phyloP scores from a whole-genome alignment of 345 rosid genomes.

The Eucalyptus melliodora region DNA sequence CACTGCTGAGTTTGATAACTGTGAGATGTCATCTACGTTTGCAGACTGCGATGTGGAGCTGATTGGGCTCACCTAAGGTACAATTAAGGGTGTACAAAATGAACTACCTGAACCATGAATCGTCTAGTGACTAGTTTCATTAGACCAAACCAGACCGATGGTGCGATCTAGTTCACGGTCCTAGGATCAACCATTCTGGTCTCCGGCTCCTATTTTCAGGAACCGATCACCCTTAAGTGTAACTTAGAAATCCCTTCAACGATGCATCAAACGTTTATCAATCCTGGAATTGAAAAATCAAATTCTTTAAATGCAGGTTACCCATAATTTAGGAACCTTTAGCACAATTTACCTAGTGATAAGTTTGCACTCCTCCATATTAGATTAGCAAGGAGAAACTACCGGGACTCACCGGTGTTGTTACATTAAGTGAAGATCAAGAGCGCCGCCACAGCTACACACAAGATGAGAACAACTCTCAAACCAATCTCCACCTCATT shows the following conservation, averaged over 20 bases:
- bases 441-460: slow-evolving; percentile 43
- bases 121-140: no score
- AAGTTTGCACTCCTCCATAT: neutral
- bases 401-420: slow-evolving; percentile 24
- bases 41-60: no score
- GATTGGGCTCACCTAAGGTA: no score
- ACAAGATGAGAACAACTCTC: slow-evolving; percentile 38
- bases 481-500: slow-evolving; percentile 28
- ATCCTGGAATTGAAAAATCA: neutral
- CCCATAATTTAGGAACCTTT: neutral
- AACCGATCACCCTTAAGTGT: no score
- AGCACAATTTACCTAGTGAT: neutral
- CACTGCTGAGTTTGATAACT: no score
- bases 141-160: no score
- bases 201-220: no score
- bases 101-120: no score
- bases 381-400: neutral
- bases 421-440: slow-evolving; percentile 56
- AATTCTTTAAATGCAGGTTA: neutral
- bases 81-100: no score
- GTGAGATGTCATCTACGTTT: no score
- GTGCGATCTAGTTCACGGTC: no score
- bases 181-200: no score
- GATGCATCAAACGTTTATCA: slow-evolving; percentile 1
- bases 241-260: slow-evolving; percentile 5